These are phyloP conservation scores for Cladosporium oxysporum DNA, from an alignment of 2,329 filamentous ascomycete genomes.

Conservation along the genomic window DNA sequence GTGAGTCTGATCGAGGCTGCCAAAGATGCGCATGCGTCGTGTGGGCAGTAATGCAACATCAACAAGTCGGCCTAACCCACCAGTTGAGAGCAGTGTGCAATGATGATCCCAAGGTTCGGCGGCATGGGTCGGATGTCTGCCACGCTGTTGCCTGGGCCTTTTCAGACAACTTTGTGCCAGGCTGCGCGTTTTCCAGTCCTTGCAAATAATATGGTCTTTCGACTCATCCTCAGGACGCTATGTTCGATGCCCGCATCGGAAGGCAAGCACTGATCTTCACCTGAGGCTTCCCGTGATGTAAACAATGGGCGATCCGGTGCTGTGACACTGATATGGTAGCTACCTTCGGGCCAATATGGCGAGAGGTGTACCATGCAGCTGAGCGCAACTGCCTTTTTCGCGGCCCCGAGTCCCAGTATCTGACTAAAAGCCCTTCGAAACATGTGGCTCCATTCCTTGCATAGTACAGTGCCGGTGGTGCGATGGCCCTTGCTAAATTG, in stretches of 20 bases:
- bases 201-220: background rate
- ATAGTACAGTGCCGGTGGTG: background rate
- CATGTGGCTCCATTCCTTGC: background rate
- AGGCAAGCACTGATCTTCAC: background rate
- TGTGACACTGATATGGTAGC: background rate
- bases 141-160: background rate
- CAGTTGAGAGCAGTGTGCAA: background rate
- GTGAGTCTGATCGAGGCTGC: background rate
- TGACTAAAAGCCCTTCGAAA: background rate
- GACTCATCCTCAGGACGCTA: background rate
- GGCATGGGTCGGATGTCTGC: background rate
- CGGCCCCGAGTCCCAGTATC: background rate
- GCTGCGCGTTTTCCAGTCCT: background rate
- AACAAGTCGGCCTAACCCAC: background rate
- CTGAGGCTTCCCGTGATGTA: background rate
- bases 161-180: background rate
- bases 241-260: too few species aligned
- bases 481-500: background rate
- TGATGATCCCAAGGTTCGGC: background rate
- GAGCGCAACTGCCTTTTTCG: background rate
- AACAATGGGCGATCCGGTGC: background rate
- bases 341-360: background rate
- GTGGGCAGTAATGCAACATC: background rate
- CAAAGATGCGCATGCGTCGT: background rate
- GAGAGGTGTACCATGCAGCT: background rate